Percentiles rank a stretch among this genome's conserved stretches.
phyloP scores from a whole-genome alignment of 768 basidiomycete species.

The Porpolomopsis calyptriformis region DNA sequence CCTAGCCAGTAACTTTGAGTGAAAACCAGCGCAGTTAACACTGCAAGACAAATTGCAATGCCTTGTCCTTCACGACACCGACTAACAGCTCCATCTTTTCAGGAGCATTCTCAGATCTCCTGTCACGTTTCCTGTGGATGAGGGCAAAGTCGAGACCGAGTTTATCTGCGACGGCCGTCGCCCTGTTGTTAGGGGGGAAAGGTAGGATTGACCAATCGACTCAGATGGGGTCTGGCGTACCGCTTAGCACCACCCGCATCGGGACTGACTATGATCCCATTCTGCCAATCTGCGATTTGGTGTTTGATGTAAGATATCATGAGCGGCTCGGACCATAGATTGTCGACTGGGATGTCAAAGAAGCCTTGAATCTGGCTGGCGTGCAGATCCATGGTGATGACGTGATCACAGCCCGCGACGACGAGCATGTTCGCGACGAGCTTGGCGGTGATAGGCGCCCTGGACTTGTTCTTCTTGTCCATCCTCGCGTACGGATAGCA shows the following conservation, averaged over 20 bases:
- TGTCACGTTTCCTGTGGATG: conserved; percentile 83
- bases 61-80: conserved; percentile 89
- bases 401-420: conserved; percentile 94
- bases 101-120: conserved; percentile 50
- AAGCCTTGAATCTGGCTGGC: conserved; percentile 98
- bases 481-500: conserved; percentile 95
- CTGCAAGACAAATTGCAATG: conserved; percentile 14
- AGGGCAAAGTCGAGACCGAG: conserved; percentile 91
- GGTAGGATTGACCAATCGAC: conserved; percentile 4
- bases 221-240: conserved; percentile 35
- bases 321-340: conserved; percentile 90
- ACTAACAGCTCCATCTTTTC: conserved; percentile 90
- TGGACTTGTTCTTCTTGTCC: conserved; percentile 96
- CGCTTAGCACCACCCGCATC: conserved; percentile 99
- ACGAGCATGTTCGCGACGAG: conserved; percentile 97
- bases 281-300: conserved; percentile 73
- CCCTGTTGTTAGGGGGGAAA: conserved; percentile 36
- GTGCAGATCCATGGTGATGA: conserved; percentile 99
- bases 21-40: too few relatives aligned
- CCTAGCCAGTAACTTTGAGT: conserved; percentile 28
- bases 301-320: conserved; percentile 91
- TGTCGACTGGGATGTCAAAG: conserved; percentile 98
- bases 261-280: conserved; percentile 88
- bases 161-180: conserved; percentile 91
- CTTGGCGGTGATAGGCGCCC: conserved; percentile 97